phyloP scores from a whole-genome alignment of 805 yeast species.

The Jamesozyma rosinii region DNA sequence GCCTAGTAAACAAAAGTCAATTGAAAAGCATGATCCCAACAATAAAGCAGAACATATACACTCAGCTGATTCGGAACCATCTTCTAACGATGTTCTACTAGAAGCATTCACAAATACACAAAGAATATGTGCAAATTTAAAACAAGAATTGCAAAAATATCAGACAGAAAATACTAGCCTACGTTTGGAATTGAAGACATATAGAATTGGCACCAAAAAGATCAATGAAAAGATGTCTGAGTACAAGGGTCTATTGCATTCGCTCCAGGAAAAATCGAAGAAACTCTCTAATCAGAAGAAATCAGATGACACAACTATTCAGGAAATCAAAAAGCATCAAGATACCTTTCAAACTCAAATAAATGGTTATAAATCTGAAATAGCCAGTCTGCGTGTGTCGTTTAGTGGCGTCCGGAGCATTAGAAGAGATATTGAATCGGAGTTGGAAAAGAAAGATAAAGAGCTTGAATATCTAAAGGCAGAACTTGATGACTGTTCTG shows the following conservation, averaged over 20 bases:
- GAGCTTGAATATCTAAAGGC: slow-evolving; percentile 31
- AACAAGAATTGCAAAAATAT: slow-evolving; percentile 26
- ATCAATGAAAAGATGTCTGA: slow-evolving; percentile 17
- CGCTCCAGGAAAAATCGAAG: slow-evolving; percentile 18
- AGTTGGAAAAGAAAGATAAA: slow-evolving; percentile 20
- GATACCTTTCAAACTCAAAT: slow-evolving; percentile 12
- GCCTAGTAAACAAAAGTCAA: too few species aligned
- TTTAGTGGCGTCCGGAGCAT: slow-evolving; percentile 20
- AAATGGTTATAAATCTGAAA: slow-evolving; percentile 16
- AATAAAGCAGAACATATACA: neutral
- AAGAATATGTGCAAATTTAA: slow-evolving; percentile 28
- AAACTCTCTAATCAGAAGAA: slow-evolving; percentile 20
- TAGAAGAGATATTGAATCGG: slow-evolving; percentile 16
- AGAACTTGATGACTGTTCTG: slow-evolving; percentile 37
- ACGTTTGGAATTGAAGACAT: slow-evolving; percentile 16
- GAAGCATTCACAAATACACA: slow-evolving; percentile 36
- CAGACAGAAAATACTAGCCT: slow-evolving; percentile 23
- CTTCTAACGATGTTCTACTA: slow-evolving; percentile 32
- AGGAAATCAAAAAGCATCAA: slow-evolving; percentile 21
- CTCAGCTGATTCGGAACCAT: slow-evolving; percentile 7
- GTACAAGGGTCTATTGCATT: slow-evolving; percentile 17
- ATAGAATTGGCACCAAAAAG: slow-evolving; percentile 17
- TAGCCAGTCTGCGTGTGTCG: slow-evolving; percentile 15
- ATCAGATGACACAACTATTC: slow-evolving; percentile 15
- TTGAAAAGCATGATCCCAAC: neutral